Evolutionary conservation across 73 alveolate genomes (phyloP).

Genomic region (Symbiodinium natans): DNA sequence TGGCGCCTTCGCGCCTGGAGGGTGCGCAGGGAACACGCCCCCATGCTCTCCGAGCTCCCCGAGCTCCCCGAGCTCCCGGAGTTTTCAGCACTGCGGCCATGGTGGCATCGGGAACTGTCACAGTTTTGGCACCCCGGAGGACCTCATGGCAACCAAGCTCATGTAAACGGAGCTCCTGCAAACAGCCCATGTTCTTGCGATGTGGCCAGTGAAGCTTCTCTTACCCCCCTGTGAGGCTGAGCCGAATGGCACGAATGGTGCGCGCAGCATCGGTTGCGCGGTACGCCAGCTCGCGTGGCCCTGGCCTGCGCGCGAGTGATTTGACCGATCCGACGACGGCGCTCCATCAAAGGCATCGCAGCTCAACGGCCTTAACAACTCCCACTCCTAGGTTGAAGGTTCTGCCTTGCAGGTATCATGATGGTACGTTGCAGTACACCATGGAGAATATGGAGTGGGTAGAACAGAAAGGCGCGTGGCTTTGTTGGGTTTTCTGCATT

Average conservation of each 20-base stretch:
- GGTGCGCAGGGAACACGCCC: no score
- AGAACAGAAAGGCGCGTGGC: conserved; percentile 45
- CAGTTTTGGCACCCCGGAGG: no score
- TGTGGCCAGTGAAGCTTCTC: no score
- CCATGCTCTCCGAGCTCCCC: no score
- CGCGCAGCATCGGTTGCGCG: background rate
- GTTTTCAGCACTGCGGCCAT: background rate
- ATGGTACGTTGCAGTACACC: conserved; percentile 88
- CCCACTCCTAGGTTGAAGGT: background rate
- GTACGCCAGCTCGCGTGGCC: background rate
- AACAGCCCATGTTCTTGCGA: no score
- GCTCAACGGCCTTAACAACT: background rate
- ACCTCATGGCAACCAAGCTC: no score
- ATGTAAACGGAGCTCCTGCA: no score
- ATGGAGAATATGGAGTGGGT: conserved; percentile 93
- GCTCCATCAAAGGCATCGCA: conserved; percentile 22
- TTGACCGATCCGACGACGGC: conserved; percentile 70
- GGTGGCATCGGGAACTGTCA: background rate
- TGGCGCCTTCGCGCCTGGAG: background rate
- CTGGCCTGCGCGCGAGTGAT: background rate
- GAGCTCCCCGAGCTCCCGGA: background rate
- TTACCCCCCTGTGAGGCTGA: background rate
- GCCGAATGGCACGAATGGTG: background rate
- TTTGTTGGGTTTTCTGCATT: background rate
- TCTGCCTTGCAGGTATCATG: conserved; percentile 22